Conservation (phyloP, 1,284 basidiomycete species). For the Ustanciosporium gigantosporum region DNA sequence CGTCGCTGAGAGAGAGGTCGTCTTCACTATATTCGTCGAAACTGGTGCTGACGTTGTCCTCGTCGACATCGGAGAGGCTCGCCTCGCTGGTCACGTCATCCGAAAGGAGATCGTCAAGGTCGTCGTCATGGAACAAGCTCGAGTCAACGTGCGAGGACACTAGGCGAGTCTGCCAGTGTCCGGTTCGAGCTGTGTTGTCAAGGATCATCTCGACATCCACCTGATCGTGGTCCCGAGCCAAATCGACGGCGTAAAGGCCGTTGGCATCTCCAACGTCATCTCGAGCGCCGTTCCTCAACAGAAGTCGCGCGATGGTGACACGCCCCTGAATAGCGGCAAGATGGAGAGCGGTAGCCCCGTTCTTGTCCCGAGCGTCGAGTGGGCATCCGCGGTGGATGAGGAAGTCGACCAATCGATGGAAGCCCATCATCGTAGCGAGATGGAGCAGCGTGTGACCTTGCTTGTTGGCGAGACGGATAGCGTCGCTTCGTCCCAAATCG, state of each 20-base stretch:
- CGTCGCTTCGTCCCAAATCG: slow-evolving; percentile 9
- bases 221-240: slow-evolving; percentile 69
- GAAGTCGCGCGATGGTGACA: slow-evolving; percentile 69
- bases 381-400: slow-evolving; percentile 76
- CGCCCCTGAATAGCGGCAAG: slow-evolving; percentile 77
- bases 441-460: slow-evolving; percentile 70
- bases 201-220: slow-evolving; percentile 63
- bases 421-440: slow-evolving; percentile 79
- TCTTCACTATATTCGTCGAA: slow-evolving; percentile 47
- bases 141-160: slow-evolving; percentile 37
- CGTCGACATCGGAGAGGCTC: slow-evolving; percentile 45
- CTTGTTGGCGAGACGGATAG: slow-evolving; percentile 63
- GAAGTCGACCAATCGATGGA: slow-evolving; percentile 73
- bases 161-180: slow-evolving; percentile 30
- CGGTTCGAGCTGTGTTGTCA: slow-evolving; percentile 27
- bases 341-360: slow-evolving; percentile 87
- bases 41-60: slow-evolving; percentile 53
- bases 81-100: slow-evolving; percentile 40
- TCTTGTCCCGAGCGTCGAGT: slow-evolving; percentile 81
- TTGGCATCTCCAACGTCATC: slow-evolving; percentile 73
- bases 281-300: slow-evolving; percentile 80
- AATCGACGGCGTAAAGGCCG: slow-evolving; percentile 79
- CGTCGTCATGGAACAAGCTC: slow-evolving; percentile 48
- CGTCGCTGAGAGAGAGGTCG: slow-evolving; percentile 10
- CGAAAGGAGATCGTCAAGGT: slow-evolving; percentile 22